Evolutionary conservation across 345 rosid species (phyloP), one percentile per base, ranked within the genome.

Genomic region (Bruguiera gymnorhiza): DNA sequence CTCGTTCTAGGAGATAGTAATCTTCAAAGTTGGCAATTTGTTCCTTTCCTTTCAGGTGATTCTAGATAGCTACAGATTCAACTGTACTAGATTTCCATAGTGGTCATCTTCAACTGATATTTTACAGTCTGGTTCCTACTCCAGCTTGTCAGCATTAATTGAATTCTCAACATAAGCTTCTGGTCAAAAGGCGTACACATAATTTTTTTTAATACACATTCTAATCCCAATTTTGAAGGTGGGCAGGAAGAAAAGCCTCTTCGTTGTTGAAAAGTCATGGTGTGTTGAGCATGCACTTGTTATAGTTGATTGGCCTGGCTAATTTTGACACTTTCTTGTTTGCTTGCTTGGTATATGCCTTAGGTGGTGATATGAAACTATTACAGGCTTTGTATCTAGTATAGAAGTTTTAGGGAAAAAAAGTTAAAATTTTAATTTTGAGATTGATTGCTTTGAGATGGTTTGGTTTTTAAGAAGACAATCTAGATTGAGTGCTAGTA

Each of bases 181-280:
- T 73, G 93, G 96, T 64, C 88, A 91, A 76, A 88, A 76, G 62
- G 93, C 96, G 21, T 94, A 85, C 75, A 97, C 97, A 54, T 94
- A 83, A 83, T 78, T 94, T 30, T 30, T 30, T 30, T 57, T 69
- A 89, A 94, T 81, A 89, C 90, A 52, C 96, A 95, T 60, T 77
- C 84, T 39, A 94, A 91, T 81, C 90, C 90, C 8, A 60, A 50
- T 20, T 88, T 83, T 78, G 84, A 81, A 60, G 87, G 83, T 76
- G 82, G 78, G 71, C 70, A 73, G 67, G 90, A 87, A 67, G 97
- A 94, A 80, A 89, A 83, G 76, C 98, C 70, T 96, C 97, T 30
- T 69, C 91, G 77, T 70, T 89, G 70, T 77, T 94, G 79, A 72
- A 91, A 78, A 89, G 98, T 83, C 98, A 91, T 68, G 98, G 98